phyloP scores from a whole-genome alignment of 1,139 yeast species.

The Pichia sp. region DNA sequence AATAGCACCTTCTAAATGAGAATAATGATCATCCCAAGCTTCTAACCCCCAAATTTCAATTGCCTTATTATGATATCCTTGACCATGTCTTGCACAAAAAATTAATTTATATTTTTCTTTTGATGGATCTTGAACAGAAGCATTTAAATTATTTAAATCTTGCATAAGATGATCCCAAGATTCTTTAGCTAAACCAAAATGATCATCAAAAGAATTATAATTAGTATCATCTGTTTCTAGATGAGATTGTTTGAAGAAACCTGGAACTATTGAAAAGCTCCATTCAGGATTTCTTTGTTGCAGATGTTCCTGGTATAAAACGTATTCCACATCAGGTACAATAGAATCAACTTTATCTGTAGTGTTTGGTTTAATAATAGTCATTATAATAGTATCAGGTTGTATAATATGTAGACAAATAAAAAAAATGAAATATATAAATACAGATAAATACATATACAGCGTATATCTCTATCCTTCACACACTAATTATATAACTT shows the following conservation, averaged over 20 bases:
- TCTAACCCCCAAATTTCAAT: slow-evolving; percentile 49
- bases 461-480: too few species aligned
- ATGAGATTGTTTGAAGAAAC: slow-evolving; percentile 49
- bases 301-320: neutral
- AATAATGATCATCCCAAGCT: slow-evolving; percentile 58
- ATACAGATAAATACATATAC: too few species aligned
- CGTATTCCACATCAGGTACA: slow-evolving; percentile 9
- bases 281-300: slow-evolving; percentile 29
- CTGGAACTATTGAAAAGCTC: slow-evolving; percentile 40
- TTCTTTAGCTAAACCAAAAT: slow-evolving; percentile 40
- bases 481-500: neutral
- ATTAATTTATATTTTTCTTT: slow-evolving; percentile 47
- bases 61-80: slow-evolving; percentile 67
- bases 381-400: slow-evolving; percentile 7
- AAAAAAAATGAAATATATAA: too few species aligned
- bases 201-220: slow-evolving; percentile 41
- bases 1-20: slow-evolving; percentile 38
- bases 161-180: slow-evolving; percentile 42
- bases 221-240: slow-evolving; percentile 39
- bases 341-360: slow-evolving; percentile 25
- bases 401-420: too few species aligned
- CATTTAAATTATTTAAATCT: slow-evolving; percentile 36
- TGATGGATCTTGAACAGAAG: slow-evolving; percentile 23
- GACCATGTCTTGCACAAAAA: slow-evolving; percentile 69
- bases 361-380: slow-evolving; percentile 20